phyloP scores from a whole-genome alignment of 2,329 filamentous ascomycete species.

The Ophiostoma perfectum region DNA sequence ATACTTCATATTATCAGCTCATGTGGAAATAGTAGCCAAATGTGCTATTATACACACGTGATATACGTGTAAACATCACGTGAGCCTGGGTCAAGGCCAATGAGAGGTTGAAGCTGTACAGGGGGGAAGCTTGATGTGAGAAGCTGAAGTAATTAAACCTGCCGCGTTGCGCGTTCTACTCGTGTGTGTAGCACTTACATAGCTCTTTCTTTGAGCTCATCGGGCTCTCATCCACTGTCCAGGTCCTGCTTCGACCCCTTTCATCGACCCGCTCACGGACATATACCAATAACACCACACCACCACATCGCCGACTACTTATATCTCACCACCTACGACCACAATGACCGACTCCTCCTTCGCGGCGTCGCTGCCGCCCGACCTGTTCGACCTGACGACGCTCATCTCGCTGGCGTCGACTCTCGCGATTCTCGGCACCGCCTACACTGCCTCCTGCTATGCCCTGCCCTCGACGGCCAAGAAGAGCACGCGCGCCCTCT shows the following conservation, averaged over 20 bases:
- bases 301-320: background rate
- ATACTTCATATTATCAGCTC: background rate
- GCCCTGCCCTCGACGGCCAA: constrained; percentile 48
- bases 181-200: no score
- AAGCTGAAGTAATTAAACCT: no score
- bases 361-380: constrained; percentile 40
- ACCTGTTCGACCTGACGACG: constrained; percentile 56
- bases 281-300: background rate
- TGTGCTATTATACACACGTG: no score
- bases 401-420: constrained; percentile 54
- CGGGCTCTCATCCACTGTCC: no score
- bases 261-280: no score
- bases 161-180: no score
- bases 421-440: constrained; percentile 46
- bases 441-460: constrained; percentile 45
- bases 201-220: no score
- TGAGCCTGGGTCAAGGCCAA: no score
- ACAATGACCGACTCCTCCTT: constrained; percentile 17
- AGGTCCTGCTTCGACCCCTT: no score
- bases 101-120: no score
- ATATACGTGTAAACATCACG: no score
- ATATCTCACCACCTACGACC: background rate
- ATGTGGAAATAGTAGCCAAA: background rate
- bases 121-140: no score
- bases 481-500: constrained; percentile 68